Percentiles rank a stretch among this genome's conserved stretches.
Conservation (phyloP, 306 rosid species). For the Casuarina equisetifolia region DNA sequence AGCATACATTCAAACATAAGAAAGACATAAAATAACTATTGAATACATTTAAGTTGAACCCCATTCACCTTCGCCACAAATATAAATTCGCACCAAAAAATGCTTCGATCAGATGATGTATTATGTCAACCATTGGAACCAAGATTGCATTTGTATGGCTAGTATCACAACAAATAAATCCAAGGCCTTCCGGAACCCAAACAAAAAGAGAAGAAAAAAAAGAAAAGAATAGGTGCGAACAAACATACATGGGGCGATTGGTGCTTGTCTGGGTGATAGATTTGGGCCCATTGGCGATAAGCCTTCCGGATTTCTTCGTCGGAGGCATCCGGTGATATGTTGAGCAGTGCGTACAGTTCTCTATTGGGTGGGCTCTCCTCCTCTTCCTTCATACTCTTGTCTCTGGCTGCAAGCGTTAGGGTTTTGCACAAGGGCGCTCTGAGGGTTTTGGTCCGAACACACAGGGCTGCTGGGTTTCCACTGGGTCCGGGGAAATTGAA, state of each 20-base stretch:
- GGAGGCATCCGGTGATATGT: conserved; percentile 87
- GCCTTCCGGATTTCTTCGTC: conserved; percentile 97
- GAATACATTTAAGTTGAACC: background rate
- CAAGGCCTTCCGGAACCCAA: background rate
- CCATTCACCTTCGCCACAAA: background rate
- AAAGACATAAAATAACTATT: background rate
- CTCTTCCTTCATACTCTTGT: conserved; percentile 47
- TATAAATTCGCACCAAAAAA: background rate
- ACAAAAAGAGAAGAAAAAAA: background rate
- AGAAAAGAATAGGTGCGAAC: too few species aligned
- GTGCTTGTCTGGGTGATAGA: conserved; percentile 90
- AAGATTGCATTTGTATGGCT: background rate
- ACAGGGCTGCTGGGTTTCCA: background rate
- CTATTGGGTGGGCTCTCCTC: conserved; percentile 55
- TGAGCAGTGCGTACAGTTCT: conserved; percentile 82
- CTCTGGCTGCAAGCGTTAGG: conserved; percentile 30
- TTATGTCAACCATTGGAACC: background rate
- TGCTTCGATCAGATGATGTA: background rate
- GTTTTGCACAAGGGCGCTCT: conserved; percentile 23
- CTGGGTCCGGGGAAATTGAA: background rate
- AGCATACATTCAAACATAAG: background rate
- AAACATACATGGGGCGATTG: conserved; percentile 71
- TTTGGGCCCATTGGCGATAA: conserved; percentile 98
- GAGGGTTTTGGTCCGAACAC: background rate
- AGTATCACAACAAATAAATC: background rate